Evolutionary conservation across 2,329 filamentous ascomycete species (phyloP), one percentile per base, ranked within the genome.

Genomic region (Madurella fahalii): DNA sequence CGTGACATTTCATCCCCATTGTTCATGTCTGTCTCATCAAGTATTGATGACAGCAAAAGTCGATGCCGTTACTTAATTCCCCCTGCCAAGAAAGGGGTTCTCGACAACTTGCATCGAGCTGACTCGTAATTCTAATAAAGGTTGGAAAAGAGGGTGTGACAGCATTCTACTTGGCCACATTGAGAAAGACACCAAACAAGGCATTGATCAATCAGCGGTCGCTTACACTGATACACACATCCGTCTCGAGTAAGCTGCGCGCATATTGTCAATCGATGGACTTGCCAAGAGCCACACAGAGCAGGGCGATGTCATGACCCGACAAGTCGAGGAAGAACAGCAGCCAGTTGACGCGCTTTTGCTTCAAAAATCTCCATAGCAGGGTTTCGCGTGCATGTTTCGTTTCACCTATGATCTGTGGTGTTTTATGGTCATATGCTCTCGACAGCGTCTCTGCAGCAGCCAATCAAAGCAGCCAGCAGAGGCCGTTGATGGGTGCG

Each of bases 351-450:
- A 16, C 32, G 25, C n/a, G 13, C 34, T 37, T 15, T 12, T 37
- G 9, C 34, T 9, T 11, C 13, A 37, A 25, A 25, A 25, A 25
- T 25, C 7, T 30, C 54, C 34, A 43, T 25, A 30, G 37, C 25
- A 45, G 37, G 43, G 41, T 46, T 47, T 41, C 42, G 46, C 42
- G 45, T 45, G 44, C 47, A 45, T 52, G 58, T 61, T 61, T 61
- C 56, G 58, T 59, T 59, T 59, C 58, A 61, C 32, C 13, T 46
- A 16, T 32, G 45, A 50, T 50, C 42, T 34, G 47, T 43, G 39
- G 51, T 47, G 48, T 54, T 57, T 52, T 52, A 54, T 56, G 55
- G 54, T 44, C 25, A 43, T 45, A 17, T 32, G 50, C 15, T 41
- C 40, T 52, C 53, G 13, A 18, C 47, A 41, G 44, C 16, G 37